Evolutionary conservation across 225 moss, liverwort and hornwort genomes (phyloP), one percentile per base, ranked within the genome.

Genomic region (Polytrichum commune): DNA sequence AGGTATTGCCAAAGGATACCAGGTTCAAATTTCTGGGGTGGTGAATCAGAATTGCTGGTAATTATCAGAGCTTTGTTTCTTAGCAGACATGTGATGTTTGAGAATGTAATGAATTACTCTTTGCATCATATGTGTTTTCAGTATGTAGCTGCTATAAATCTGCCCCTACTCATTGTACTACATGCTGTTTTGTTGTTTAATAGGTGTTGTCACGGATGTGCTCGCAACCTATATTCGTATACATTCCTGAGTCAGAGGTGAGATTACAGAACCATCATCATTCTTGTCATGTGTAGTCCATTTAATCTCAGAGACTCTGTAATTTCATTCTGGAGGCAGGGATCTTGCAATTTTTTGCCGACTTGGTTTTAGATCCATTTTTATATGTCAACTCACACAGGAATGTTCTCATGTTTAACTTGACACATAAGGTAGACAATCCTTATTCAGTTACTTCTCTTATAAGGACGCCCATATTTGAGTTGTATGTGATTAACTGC

Each of bases 121-220:
- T 73, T 30, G 8, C n/a, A 0, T 27, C 13, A 16, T 8, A 33
- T 64, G 5, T 68, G 54, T 61, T 35, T 56, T 62, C 63, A 63
- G 32, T 1, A 5, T 18, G 7, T 35, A 9, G 54, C 33, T 74
- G 62, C 82, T 46, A 46, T 46, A 7, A 46, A 46, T 16, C 13
- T 46, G 46, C 13, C 16, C 46, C 16, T 46, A 46, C 46, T 46
- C 46, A 46, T 46, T 13, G 22, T 5, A 53, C 54, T 46, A 8
- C 54, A n/a, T 58, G 58, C 22, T 58, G 58, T 6, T 58, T 58
- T 58, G 18, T 19, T 62, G 8, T 70, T 66, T 18, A 27, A 66
- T 81, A 97, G 96, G 94, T 98, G 35, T 75, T 98, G 38, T 94
- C 94, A 35, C 91, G 90, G 77, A 85, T 98, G 94, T 98, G 97